Evolutionary conservation across 345 rosid species (phyloP).

Genomic region (Corchorus capsularis): DNA sequence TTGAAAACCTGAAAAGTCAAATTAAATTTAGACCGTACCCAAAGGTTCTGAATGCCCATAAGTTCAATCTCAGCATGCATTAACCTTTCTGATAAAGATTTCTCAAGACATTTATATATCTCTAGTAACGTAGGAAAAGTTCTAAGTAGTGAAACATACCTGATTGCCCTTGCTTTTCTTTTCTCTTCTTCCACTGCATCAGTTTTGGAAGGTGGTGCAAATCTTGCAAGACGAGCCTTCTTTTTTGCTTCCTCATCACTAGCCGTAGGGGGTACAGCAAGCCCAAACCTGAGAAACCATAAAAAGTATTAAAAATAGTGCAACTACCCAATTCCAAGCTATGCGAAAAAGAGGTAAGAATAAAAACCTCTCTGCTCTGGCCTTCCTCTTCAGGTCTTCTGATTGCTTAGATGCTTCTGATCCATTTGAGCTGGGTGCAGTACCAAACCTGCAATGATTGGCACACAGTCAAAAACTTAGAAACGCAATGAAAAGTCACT

Average conservation of each 20-base stretch:
- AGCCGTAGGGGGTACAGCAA: slow-evolving; percentile 41
- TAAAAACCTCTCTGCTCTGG: slow-evolving; percentile 88
- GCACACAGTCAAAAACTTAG: not conserved
- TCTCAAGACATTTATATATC: slow-evolving; percentile 3
- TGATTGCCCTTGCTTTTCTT: slow-evolving; percentile 76
- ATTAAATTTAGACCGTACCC: not conserved
- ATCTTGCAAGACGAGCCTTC: slow-evolving; percentile 86
- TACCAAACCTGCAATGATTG: slow-evolving; percentile 67
- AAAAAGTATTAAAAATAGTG: not conserved
- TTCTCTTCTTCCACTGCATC: slow-evolving; percentile 76
- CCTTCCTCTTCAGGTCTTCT: slow-evolving; percentile 86
- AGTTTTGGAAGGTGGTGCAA: slow-evolving; percentile 52
- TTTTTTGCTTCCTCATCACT: slow-evolving; percentile 71
- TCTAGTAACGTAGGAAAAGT: slow-evolving; percentile 2
- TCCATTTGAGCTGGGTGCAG: slow-evolving; percentile 35
- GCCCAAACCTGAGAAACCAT: slow-evolving; percentile 61
- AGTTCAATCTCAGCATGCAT: slow-evolving; percentile 6
- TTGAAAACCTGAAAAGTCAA: slow-evolving; percentile 58
- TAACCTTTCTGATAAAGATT: not conserved
- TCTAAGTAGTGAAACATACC: slow-evolving; percentile 39
- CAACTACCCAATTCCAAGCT: not conserved
- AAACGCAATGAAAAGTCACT: not conserved
- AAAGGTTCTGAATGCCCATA: too few species aligned
- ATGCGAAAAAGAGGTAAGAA: slow-evolving; percentile 1
- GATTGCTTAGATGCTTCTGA: slow-evolving; percentile 55